Percentiles rank a stretch among this genome's conserved stretches.
These are phyloP conservation scores for Emiliania huxleyi DNA, from an alignment of 78 protist species.

Conservation along the genomic window DNA sequence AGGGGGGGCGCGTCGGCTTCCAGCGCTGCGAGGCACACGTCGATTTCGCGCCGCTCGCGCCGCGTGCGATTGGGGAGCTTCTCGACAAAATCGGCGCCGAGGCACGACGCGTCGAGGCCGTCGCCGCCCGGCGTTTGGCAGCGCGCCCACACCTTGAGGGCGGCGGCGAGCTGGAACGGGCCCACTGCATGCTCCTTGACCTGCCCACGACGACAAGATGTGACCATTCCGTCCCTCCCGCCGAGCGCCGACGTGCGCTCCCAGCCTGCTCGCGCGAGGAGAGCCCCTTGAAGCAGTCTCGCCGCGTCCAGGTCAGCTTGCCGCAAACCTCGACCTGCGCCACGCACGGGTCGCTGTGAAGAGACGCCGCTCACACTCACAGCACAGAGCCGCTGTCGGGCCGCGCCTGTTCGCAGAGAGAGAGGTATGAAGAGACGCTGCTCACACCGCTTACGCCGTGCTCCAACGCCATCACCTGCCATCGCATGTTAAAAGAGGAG, in stretches of 20 bases:
- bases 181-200: not conserved
- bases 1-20: too few relatives aligned
- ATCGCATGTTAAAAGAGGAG: slow-evolving; percentile 9
- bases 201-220: too few relatives aligned
- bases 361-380: too few relatives aligned
- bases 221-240: too few relatives aligned
- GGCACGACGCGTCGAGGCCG: not conserved
- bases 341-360: too few relatives aligned
- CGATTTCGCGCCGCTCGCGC: not conserved
- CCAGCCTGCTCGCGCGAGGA: not conserved
- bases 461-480: not conserved
- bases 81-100: not conserved
- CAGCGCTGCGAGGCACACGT: not conserved
- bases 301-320: slow-evolving; percentile 26
- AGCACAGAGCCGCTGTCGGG: too few relatives aligned
- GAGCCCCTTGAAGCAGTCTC: not conserved
- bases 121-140: not conserved
- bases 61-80: not conserved
- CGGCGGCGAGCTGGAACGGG: not conserved
- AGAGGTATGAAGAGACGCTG: too few relatives aligned
- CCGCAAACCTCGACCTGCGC: slow-evolving; percentile 15
- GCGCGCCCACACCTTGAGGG: not conserved
- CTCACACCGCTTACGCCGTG: too few relatives aligned
- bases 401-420: too few relatives aligned
- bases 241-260: too few relatives aligned